Evolutionary conservation across 2,329 filamentous ascomycete species (phyloP).

Genomic region (Coniochaeta ligniaria): DNA sequence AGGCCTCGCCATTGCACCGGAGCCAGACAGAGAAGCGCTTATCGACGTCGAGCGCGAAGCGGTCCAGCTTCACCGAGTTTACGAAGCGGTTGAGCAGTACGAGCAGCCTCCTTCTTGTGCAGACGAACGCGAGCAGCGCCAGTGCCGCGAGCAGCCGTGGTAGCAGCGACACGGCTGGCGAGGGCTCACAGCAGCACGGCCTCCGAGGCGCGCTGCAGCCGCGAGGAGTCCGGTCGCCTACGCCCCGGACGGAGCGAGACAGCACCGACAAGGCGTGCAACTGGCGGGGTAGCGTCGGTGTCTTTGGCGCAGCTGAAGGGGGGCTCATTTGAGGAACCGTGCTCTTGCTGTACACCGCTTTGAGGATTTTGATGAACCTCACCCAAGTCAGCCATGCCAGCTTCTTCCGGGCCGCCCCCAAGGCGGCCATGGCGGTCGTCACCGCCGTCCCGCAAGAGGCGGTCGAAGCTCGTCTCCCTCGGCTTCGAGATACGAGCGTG

Average conservation of each 20-base stretch:
- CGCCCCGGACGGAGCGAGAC: slow-evolving; percentile 24
- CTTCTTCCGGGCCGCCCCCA: neutral
- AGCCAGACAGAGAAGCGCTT: slow-evolving; percentile 36
- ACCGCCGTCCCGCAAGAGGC: too few relatives aligned
- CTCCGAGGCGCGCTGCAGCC: slow-evolving; percentile 21
- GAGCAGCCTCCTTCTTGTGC: slow-evolving; percentile 51
- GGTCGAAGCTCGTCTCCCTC: too few relatives aligned
- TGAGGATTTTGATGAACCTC: neutral
- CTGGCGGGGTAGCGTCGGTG: slow-evolving; percentile 50
- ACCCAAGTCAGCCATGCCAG: neutral
- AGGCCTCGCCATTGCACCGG: slow-evolving; percentile 12
- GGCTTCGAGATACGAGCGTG: too few relatives aligned
- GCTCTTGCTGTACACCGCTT: neutral
- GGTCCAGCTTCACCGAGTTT: slow-evolving; percentile 55
- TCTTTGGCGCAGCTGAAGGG: slow-evolving; percentile 42
- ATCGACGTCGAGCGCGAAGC: slow-evolving; percentile 47
- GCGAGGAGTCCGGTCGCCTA: slow-evolving; percentile 18
- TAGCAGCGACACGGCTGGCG: slow-evolving; percentile 34
- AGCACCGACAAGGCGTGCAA: slow-evolving; percentile 39
- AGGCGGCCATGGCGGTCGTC: neutral
- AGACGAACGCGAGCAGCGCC: slow-evolving; percentile 47
- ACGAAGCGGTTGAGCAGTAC: slow-evolving; percentile 54
- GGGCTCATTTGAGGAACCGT: slow-evolving; percentile 39
- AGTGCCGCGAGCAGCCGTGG: slow-evolving; percentile 39
- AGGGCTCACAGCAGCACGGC: slow-evolving; percentile 17